A percentile compares a stretch with the other conserved stretches of the same genome.
Evolutionary conservation across 2,329 filamentous ascomycete genomes (phyloP).

Genomic region (Gremmenia infestans): DNA sequence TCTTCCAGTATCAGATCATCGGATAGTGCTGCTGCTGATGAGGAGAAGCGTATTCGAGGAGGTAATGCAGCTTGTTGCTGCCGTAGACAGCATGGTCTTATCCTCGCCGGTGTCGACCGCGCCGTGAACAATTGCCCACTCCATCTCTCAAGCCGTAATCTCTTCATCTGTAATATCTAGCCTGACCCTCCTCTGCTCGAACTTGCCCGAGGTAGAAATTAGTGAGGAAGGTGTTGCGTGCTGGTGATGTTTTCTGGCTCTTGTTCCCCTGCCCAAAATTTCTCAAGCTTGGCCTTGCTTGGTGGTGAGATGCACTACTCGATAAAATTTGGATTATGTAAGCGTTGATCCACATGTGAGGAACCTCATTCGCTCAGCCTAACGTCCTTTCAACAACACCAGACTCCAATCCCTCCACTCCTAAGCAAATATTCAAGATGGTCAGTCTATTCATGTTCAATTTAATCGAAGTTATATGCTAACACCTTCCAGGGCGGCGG

Average conservation of each 20-base stretch:
- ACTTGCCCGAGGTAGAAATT: slow-evolving; percentile 4
- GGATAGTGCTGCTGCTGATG: slow-evolving; percentile 3
- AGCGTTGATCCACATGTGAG: slow-evolving; percentile 14
- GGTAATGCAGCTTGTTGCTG: slow-evolving; percentile 25
- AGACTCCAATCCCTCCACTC: slow-evolving; percentile 9
- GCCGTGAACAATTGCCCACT: slow-evolving; percentile 52
- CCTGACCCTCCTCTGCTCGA: slow-evolving; percentile 16
- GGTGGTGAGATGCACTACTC: neutral
- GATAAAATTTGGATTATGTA: slow-evolving; percentile 7
- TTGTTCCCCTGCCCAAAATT: slow-evolving; percentile 19
- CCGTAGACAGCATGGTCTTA: slow-evolving; percentile 39
- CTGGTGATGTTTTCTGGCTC: slow-evolving; percentile 8
- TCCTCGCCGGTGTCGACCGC: slow-evolving; percentile 11
- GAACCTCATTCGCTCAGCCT: slow-evolving; percentile 10
- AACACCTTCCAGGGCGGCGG: slow-evolving; percentile 64
- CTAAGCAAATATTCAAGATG: slow-evolving; percentile 46
- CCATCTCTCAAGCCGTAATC: slow-evolving; percentile 55
- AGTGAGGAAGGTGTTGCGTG: slow-evolving; percentile 4
- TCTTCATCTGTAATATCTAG: slow-evolving; percentile 45
- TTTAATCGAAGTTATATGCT: slow-evolving; percentile 31
- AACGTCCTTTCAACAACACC: slow-evolving; percentile 15
- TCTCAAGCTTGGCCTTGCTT: slow-evolving; percentile 13
- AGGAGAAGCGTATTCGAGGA: slow-evolving; percentile 17
- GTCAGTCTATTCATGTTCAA: slow-evolving; percentile 37
- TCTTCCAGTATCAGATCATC: slow-evolving; percentile 27